Evolutionary conservation across 352 stramenopile species (phyloP).

Genomic region (Globisporangium emineosum): DNA sequence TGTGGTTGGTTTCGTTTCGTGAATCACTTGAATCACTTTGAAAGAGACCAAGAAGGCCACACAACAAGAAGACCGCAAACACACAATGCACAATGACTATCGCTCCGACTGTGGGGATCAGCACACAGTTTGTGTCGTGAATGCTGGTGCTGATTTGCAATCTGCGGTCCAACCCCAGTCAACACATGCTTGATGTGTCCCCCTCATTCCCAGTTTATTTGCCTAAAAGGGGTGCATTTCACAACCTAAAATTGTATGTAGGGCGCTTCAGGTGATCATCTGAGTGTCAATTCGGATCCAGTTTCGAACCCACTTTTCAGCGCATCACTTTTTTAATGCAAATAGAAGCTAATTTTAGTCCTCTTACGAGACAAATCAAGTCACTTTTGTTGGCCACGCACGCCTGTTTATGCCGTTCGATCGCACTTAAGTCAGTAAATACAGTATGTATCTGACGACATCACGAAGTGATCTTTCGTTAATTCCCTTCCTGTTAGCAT

Average conservation of each 20-base stretch:
- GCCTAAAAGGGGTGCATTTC: neutral
- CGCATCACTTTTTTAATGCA: neutral
- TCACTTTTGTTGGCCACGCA: neutral
- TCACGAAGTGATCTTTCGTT: neutral
- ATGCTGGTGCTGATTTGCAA: neutral
- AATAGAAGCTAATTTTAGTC: neutral
- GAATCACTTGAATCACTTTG: too few species aligned
- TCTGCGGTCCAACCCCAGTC: neutral
- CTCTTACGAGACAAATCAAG: neutral
- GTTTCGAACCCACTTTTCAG: neutral
- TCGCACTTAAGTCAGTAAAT: neutral
- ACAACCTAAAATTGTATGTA: neutral
- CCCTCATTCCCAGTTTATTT: too few species aligned
- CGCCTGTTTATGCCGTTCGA: neutral
- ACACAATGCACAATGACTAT: too few species aligned
- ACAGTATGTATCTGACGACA: neutral
- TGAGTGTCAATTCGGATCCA: neutral
- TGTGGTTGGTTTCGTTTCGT: too few species aligned
- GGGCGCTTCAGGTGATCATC: neutral
- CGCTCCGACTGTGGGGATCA: too few species aligned
- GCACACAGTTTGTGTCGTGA: too few species aligned
- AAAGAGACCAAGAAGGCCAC: too few species aligned
- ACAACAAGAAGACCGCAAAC: too few species aligned
- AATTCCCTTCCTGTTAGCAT: neutral
- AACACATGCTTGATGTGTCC: slow-evolving; percentile 1